Evolutionary conservation across 805 yeast genomes (phyloP).

Genomic region (Myxozyma geophila): DNA sequence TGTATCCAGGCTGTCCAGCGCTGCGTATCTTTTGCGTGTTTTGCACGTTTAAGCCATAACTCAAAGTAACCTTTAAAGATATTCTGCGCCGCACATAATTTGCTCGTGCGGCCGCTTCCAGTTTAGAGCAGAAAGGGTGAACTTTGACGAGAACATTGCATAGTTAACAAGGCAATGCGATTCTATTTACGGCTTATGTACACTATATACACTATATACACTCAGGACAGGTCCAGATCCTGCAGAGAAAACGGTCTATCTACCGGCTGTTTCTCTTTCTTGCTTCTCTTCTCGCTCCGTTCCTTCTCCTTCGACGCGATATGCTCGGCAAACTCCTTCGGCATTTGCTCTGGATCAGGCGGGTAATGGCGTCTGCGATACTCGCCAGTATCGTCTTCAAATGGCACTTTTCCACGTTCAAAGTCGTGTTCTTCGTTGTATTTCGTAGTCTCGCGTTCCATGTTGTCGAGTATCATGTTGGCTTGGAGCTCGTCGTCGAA

Average conservation of each 20-base stretch:
- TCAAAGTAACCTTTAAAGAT: not conserved
- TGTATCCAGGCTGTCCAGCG: too few relatives aligned
- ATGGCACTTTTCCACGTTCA: not conserved
- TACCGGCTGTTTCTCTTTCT: too few relatives aligned
- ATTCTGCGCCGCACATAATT: constrained; percentile 24
- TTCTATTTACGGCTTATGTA: too few relatives aligned
- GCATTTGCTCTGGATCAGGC: not conserved
- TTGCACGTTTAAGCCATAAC: not conserved
- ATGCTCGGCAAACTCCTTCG: too few relatives aligned
- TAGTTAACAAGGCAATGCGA: too few relatives aligned
- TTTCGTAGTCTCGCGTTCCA: not conserved
- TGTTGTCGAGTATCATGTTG: not conserved
- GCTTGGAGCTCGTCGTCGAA: not conserved
- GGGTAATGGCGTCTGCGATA: not conserved
- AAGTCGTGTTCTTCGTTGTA: not conserved
- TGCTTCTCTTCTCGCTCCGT: too few relatives aligned
- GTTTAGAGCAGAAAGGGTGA: not conserved
- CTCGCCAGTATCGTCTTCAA: not conserved
- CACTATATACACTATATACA: too few relatives aligned
- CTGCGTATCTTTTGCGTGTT: not conserved
- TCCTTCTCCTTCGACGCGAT: too few relatives aligned
- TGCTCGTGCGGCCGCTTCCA: constrained; percentile 22
- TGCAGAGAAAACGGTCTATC: too few relatives aligned
- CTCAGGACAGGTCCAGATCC: too few relatives aligned
- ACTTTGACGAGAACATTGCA: too few relatives aligned